Conservation (phyloP, 2,329 filamentous ascomycete genomes). For the Botrytis porri region DNA sequence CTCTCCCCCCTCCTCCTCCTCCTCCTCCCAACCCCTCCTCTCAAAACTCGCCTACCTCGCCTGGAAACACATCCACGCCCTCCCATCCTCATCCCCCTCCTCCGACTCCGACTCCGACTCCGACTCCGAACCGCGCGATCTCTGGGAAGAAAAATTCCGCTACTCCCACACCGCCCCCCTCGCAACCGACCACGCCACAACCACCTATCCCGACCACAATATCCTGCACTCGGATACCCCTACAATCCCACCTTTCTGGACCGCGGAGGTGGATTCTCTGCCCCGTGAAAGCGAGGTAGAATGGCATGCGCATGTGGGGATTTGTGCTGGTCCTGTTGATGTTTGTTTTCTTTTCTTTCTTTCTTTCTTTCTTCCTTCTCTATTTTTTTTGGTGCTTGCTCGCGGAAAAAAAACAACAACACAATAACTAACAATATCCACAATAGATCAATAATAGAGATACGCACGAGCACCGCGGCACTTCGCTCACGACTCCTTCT, state of each 20-base stretch:
- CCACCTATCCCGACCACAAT: neutral
- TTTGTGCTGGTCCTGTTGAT: slow-evolving; percentile 38
- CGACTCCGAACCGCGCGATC: slow-evolving; percentile 53
- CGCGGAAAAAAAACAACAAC: neutral
- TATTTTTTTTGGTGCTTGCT: neutral
- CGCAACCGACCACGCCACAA: neutral
- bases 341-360: slow-evolving; percentile 15
- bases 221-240: neutral
- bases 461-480: neutral
- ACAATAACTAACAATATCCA: neutral
- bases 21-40: slow-evolving; percentile 31
- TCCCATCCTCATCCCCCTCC: slow-evolving; percentile 29
- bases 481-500: slow-evolving; percentile 11
- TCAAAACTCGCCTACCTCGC: slow-evolving; percentile 45
- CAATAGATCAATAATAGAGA: slow-evolving; percentile 13
- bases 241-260: slow-evolving; percentile 62
- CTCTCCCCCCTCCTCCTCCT: slow-evolving; percentile 41
- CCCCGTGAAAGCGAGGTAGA: slow-evolving; percentile 74
- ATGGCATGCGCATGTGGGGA: slow-evolving; percentile 72
- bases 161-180: slow-evolving; percentile 23
- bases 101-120: slow-evolving; percentile 48
- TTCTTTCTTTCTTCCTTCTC: neutral
- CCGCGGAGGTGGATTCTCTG: slow-evolving; percentile 71
- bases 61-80: slow-evolving; percentile 44
- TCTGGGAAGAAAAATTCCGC: slow-evolving; percentile 66